phyloP scores from a whole-genome alignment of 495 filamentous ascomycete genomes.

The Podospora pseudopauciseta region DNA sequence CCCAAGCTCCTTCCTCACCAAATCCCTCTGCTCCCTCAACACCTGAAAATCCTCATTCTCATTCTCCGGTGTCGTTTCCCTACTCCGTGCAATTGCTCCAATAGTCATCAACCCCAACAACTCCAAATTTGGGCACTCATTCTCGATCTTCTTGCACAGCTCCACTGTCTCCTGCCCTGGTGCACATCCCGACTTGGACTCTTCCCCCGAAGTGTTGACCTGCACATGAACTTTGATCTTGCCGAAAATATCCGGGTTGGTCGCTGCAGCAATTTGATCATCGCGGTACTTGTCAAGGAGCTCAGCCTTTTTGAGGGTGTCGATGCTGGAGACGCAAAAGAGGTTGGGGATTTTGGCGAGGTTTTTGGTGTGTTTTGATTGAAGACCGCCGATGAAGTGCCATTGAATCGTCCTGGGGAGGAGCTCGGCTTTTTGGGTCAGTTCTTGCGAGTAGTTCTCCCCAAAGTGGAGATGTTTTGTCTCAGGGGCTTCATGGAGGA shows the following conservation, averaged over 20 bases:
- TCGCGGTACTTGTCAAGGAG: slow-evolving; percentile 73
- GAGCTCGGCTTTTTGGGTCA: slow-evolving; percentile 75
- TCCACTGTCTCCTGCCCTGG: slow-evolving; percentile 56
- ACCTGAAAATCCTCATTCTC: slow-evolving; percentile 88
- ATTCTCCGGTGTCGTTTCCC: slow-evolving; percentile 62
- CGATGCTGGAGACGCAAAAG: slow-evolving; percentile 90
- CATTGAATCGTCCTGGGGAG: slow-evolving; percentile 77
- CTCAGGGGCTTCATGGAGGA: slow-evolving; percentile 61
- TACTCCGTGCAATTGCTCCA: slow-evolving; percentile 81
- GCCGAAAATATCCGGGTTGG: background rate
- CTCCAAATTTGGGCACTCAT: slow-evolving; percentile 66
- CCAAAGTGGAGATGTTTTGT: slow-evolving; percentile 74
- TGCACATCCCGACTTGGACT: slow-evolving; percentile 73
- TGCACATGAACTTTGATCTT: slow-evolving; percentile 79
- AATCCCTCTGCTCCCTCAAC: slow-evolving; percentile 66
- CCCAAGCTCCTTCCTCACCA: slow-evolving; percentile 47
- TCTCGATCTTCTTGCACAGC: slow-evolving; percentile 63
- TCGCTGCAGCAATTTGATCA: slow-evolving; percentile 39
- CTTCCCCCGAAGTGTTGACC: slow-evolving; percentile 90
- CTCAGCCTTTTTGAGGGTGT: slow-evolving; percentile 79
- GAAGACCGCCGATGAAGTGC: slow-evolving; percentile 94
- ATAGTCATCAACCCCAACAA: slow-evolving; percentile 94
- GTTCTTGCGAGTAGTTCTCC: slow-evolving; percentile 95
- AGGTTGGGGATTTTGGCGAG: slow-evolving; percentile 84
- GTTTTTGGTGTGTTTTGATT: slow-evolving; percentile 61